Evolutionary conservation across 1,139 yeast genomes (phyloP).

Genomic region (Candida tropicalis): DNA sequence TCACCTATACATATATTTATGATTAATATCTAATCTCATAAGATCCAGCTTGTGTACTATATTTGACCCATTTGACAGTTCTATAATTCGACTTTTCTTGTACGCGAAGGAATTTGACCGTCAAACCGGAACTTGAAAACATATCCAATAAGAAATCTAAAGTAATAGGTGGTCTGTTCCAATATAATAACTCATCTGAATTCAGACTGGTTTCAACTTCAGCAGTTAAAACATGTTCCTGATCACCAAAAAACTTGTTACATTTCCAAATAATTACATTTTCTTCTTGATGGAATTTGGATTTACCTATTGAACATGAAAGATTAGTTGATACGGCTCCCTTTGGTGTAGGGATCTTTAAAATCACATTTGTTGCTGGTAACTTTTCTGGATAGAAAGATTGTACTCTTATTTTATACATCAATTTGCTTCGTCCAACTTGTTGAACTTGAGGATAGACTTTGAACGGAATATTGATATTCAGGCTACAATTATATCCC

Average conservation of each 20-base stretch:
- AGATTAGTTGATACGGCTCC: slow-evolving; percentile 56
- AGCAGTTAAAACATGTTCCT: slow-evolving; percentile 59
- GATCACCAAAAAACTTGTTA: slow-evolving; percentile 66
- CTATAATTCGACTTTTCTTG: slow-evolving; percentile 65
- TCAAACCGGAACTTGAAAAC: slow-evolving; percentile 79
- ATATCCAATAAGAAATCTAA: slow-evolving; percentile 70
- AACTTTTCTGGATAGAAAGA: slow-evolving; percentile 65
- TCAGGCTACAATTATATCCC: slow-evolving; percentile 63
- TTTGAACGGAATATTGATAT: slow-evolving; percentile 70
- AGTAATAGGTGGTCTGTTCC: slow-evolving; percentile 81
- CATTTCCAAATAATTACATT: slow-evolving; percentile 71
- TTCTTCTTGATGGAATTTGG: slow-evolving; percentile 69
- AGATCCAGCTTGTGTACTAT: slow-evolving; percentile 72
- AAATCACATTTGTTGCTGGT: slow-evolving; percentile 64
- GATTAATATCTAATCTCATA: slow-evolving; percentile 69
- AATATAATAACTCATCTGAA: slow-evolving; percentile 28
- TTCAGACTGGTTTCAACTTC: slow-evolving; percentile 41
- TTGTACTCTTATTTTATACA: slow-evolving; percentile 60
- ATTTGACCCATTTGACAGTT: slow-evolving; percentile 88
- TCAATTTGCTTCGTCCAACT: slow-evolving; percentile 50
- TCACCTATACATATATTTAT: not conserved
- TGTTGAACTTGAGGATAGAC: slow-evolving; percentile 64
- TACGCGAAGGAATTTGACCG: slow-evolving; percentile 73
- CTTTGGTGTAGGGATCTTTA: slow-evolving; percentile 72
- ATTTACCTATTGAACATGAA: slow-evolving; percentile 62